phyloP scores from a whole-genome alignment of 2,329 filamentous ascomycete genomes.

The Aspergillus caelatus region DNA sequence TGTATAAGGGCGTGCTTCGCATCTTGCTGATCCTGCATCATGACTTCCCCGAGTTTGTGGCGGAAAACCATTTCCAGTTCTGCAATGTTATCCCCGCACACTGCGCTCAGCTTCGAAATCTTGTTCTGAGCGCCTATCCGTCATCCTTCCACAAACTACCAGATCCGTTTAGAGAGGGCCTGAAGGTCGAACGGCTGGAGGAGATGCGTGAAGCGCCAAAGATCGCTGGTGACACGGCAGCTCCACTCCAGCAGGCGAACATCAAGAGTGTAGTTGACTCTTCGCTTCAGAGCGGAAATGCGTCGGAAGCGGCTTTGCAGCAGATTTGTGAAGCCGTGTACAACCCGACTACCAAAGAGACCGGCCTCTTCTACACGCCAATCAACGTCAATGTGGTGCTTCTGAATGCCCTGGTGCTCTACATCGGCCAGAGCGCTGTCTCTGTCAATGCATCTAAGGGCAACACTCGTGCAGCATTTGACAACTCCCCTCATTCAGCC shows the following conservation, averaged over 20 bases:
- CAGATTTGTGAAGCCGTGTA: conserved; percentile 75
- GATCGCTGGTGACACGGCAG: conserved; percentile 64
- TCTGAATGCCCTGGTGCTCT: conserved; percentile 80
- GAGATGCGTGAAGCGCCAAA: conserved; percentile 71
- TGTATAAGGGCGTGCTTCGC: conserved; percentile 82
- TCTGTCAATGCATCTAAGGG: conserved; percentile 60
- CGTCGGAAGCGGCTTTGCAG: conserved; percentile 69
- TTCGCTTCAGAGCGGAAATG: conserved; percentile 59
- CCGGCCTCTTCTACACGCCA: conserved; percentile 67
- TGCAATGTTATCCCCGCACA: conserved; percentile 80
- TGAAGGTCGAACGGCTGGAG: conserved; percentile 76
- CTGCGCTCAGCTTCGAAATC: conserved; percentile 84
- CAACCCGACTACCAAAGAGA: conserved; percentile 59
- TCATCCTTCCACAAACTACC: conserved; percentile 70
- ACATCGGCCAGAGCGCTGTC: conserved; percentile 75
- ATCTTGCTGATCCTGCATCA: conserved; percentile 85
- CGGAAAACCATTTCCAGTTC: conserved; percentile 81
- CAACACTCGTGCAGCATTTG: conserved; percentile 61
- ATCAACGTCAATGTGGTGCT: conserved; percentile 71
- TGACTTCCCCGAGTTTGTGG: conserved; percentile 91
- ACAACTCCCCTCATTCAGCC: conserved; percentile 68
- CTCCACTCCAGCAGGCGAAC: conserved; percentile 50
- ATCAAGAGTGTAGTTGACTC: conserved; percentile 59
- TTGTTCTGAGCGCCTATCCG: conserved; percentile 81
- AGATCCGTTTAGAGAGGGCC: conserved; percentile 70